Evolutionary conservation across 345 rosid species (phyloP), one percentile per base, ranked within the genome.

Genomic region (Garcia nutans): DNA sequence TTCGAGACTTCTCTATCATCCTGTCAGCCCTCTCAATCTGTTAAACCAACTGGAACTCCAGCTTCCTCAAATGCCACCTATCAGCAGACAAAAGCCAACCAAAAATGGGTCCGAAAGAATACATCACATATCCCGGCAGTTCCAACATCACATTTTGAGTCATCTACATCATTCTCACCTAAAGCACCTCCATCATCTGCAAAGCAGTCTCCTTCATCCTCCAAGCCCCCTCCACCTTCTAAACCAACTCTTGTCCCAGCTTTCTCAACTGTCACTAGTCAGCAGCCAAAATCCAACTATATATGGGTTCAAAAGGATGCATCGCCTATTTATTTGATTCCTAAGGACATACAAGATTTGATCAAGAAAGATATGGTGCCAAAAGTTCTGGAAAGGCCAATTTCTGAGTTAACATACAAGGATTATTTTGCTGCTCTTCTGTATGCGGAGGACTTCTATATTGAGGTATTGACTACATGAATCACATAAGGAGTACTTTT

Each of bases 371-470:
- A 78, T 20, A 45, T 12, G 42, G 82, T 73, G 47, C 86, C 86
- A 49, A 15, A 16, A 55, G 75, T 82, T 68, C 76, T 85, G 41
- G 24, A 56, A 11, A 70, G 41, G 28, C 75, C 77, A 6, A 45
- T 82, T 58, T 72, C 80, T 68, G 59, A 67, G 2, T 65, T 80
- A 24, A 72, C 80, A 1, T 85, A 85, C 71, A 76, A 47, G 63
- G 79, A 78, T 24, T 70, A 71, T 59, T 85, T 83, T 70, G 70
- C 81, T 26, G 80, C 84, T 54, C 81, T 85, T 65, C 78, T 85
- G 8, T 76, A 83, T 82, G 82, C 86, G 2, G 88, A 85, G 73
- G 88, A 85, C 65, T 70, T 50, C 78, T 83, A 86, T 52, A 47
- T 72, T 22, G 82, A 83, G 86, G 86, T 79, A 76, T 47, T 15